Conservation (phyloP, 225 moss, liverwort and hornwort species). For the Sphagnum tenellum region DNA sequence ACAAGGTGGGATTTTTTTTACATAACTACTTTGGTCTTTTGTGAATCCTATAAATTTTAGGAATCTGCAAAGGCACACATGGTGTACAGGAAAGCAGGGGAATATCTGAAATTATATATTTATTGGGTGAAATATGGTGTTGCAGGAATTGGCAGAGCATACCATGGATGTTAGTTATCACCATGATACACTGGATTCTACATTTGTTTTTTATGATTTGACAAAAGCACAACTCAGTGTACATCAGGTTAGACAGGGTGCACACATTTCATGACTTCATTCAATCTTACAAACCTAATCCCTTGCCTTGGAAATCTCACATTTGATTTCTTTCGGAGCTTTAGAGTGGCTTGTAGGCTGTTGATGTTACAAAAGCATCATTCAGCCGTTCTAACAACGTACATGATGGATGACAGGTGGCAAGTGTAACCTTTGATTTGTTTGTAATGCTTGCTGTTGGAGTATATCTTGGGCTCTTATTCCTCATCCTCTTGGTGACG, state of each 20-base stretch:
- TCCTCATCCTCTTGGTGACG: conserved; percentile 65
- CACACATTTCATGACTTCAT: too few relatives aligned
- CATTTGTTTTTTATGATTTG: conserved; percentile 90
- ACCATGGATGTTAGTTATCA: conserved; percentile 77
- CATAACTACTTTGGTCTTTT: neutral
- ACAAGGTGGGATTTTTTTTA: conserved; percentile 41
- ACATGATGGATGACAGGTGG: conserved; percentile 57
- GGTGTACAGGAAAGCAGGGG: neutral
- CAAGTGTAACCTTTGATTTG: conserved; percentile 97
- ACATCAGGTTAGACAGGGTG: conserved; percentile 42
- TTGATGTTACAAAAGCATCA: too few relatives aligned
- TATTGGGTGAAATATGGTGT: neutral
- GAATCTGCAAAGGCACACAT: neutral
- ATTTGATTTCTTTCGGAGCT: too few relatives aligned
- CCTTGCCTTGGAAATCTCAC: too few relatives aligned
- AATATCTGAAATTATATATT: neutral
- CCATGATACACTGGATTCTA: conserved; percentile 72
- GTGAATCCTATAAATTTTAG: neutral
- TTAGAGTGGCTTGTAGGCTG: too few relatives aligned
- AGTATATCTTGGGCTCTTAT: conserved; percentile 69
- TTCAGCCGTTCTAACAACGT: neutral
- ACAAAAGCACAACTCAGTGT: conserved; percentile 79
- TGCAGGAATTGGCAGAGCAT: conserved; percentile 77
- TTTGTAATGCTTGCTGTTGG: conserved; percentile 78
- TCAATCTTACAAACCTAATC: too few relatives aligned